These are phyloP conservation scores for Omphalotus olearius DNA, from an alignment of 1,284 basidiomycete species.

Conservation along the genomic window DNA sequence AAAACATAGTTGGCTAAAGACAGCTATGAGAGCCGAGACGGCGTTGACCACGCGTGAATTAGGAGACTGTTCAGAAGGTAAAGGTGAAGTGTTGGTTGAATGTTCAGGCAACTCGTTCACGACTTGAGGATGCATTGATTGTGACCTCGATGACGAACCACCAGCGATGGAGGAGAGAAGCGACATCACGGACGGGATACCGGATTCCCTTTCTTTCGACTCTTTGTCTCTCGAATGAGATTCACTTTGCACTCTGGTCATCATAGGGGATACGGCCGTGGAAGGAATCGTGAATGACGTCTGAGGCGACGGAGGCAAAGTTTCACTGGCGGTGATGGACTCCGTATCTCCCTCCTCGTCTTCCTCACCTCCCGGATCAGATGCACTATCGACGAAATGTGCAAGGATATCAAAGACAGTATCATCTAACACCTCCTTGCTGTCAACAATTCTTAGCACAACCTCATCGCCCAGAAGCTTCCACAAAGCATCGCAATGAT, in stretches of 20 bases:
- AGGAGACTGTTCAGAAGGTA: neutral
- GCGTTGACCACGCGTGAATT: constrained; percentile 39
- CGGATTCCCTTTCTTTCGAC: constrained; percentile 35
- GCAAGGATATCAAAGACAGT: constrained; percentile 23
- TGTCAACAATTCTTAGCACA: constrained; percentile 45
- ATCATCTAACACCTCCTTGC: constrained; percentile 26
- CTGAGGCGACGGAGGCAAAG: constrained; percentile 24
- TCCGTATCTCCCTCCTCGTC: constrained; percentile 4
- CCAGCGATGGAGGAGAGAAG: constrained; percentile 56
- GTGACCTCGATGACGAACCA: constrained; percentile 48
- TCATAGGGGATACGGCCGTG: constrained; percentile 41
- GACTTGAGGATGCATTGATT: constrained; percentile 39
- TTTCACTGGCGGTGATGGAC: constrained; percentile 28
- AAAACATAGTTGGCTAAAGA: constrained; percentile 69
- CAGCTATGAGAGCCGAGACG: constrained; percentile 56
- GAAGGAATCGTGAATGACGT: constrained; percentile 31
- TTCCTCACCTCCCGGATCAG: constrained; percentile 22
- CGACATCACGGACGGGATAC: constrained; percentile 59
- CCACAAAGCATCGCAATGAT: constrained; percentile 51
- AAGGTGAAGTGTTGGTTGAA: neutral
- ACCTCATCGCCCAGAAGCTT: constrained; percentile 60
- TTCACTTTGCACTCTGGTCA: constrained; percentile 53
- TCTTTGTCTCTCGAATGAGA: constrained; percentile 20
- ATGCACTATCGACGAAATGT: constrained; percentile 36
- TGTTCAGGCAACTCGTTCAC: constrained; percentile 7